phyloP scores from a whole-genome alignment of 1,284 basidiomycete genomes.

The Lentinus polychrous region DNA sequence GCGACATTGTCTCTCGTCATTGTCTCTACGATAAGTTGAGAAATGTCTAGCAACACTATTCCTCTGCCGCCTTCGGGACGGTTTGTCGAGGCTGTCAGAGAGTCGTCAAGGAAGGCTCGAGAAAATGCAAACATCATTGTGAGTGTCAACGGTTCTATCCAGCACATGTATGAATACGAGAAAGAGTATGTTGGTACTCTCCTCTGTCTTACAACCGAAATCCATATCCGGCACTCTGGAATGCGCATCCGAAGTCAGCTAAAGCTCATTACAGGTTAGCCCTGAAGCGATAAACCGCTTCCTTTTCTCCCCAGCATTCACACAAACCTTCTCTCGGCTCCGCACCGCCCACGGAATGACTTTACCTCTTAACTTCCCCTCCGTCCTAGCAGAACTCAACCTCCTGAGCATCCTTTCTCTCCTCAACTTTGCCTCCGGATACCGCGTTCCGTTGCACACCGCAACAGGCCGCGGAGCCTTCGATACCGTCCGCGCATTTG shows the following conservation, averaged over 20 bases:
- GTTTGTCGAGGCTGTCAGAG: not conserved
- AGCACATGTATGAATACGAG: too few relatives aligned
- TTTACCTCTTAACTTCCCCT: conserved; percentile 74
- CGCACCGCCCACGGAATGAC: conserved; percentile 57
- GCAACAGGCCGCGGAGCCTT: conserved; percentile 72
- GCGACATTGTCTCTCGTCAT: too few relatives aligned
- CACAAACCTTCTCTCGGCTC: conserved; percentile 53
- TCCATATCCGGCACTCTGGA: too few relatives aligned
- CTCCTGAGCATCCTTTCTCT: conserved; percentile 65
- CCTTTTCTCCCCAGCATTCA: conserved; percentile 58
- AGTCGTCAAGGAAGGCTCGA: conserved; percentile 18
- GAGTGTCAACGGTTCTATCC: too few relatives aligned
- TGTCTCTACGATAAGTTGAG: too few relatives aligned
- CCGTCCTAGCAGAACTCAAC: conserved; percentile 64
- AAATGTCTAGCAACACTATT: not conserved
- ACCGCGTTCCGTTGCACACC: conserved; percentile 62
- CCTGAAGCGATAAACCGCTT: conserved; percentile 51
- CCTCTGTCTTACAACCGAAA: too few relatives aligned
- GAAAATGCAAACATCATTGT: conserved; percentile 31
- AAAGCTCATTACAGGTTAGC: conserved; percentile 42
- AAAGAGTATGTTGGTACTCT: too few relatives aligned
- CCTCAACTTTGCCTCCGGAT: conserved; percentile 78
- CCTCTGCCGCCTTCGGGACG: not conserved
- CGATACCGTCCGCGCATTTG: conserved; percentile 70
- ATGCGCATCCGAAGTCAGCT: too few relatives aligned